These are phyloP conservation scores for Leptosphaerulina australis DNA, from an alignment of 2,329 filamentous ascomycete genomes.

Conservation along the genomic window DNA sequence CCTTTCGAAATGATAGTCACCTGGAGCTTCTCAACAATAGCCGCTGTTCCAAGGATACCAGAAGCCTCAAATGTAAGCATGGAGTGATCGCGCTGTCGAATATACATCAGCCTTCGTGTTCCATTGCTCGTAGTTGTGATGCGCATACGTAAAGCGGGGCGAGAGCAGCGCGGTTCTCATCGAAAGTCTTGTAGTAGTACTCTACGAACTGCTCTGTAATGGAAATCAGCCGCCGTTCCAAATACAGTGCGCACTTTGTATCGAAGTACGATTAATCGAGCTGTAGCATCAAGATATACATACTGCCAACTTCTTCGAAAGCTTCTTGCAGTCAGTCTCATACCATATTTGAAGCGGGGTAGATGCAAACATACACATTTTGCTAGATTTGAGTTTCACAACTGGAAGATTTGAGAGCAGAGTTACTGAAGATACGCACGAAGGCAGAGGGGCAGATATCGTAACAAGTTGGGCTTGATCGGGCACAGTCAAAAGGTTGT, in stretches of 20 bases:
- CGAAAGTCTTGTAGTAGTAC: conserved; percentile 92
- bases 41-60: conserved; percentile 65
- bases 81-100: conserved; percentile 72
- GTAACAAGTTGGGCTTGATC: conserved; percentile 24
- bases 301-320: conserved; percentile 49
- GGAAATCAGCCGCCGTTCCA: conserved; percentile 22
- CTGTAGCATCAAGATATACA: conserved; percentile 25
- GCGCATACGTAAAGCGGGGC: conserved; percentile 77
- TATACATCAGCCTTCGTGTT: conserved; percentile 15
- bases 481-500: conserved; percentile 28
- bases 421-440: conserved; percentile 13
- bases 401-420: neutral
- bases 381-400: conserved; percentile 8
- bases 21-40: conserved; percentile 79
- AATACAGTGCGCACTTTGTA: neutral
- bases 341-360: conserved; percentile 19
- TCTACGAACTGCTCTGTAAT: conserved; percentile 79
- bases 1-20: conserved; percentile 59
- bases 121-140: neutral
- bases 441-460: conserved; percentile 15
- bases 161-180: conserved; percentile 70
- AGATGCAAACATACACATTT: conserved; percentile 26
- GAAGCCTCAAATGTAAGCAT: conserved; percentile 91
- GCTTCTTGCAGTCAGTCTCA: conserved; percentile 22
- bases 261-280: neutral